Conservation (phyloP, 2,329 filamentous ascomycete genomes). For the Beauveria sp. region DNA sequence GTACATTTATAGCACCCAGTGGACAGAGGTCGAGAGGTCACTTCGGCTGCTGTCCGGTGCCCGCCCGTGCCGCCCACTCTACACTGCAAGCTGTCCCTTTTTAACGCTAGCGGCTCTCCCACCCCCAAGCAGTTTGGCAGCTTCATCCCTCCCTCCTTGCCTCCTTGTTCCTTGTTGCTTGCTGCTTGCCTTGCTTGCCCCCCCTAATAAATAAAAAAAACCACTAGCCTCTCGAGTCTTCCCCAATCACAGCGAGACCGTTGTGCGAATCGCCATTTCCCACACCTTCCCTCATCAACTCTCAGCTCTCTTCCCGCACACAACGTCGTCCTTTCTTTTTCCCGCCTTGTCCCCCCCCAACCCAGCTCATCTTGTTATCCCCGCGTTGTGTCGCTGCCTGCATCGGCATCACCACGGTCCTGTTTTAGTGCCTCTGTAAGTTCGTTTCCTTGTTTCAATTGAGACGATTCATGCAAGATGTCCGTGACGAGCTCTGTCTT, state of each 20-base stretch:
- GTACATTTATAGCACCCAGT: too few relatives aligned
- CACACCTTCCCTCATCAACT: slow-evolving; percentile 8
- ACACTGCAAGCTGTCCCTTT: not conserved
- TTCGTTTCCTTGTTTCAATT: slow-evolving; percentile 5
- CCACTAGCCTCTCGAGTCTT: not conserved
- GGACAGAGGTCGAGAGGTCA: too few relatives aligned
- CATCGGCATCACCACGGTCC: not conserved
- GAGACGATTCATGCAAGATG: slow-evolving; percentile 3
- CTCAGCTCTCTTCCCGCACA: not conserved
- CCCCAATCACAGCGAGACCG: slow-evolving; percentile 10
- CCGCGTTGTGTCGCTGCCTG: slow-evolving; percentile 4
- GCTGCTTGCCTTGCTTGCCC: not conserved
- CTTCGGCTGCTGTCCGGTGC: not conserved
- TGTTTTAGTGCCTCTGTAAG: slow-evolving; percentile 1
- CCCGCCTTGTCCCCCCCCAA: not conserved
- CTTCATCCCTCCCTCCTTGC: too few relatives aligned
- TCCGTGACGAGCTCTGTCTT: slow-evolving; percentile 3
- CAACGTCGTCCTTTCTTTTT: not conserved
- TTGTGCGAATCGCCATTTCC: slow-evolving; percentile 11
- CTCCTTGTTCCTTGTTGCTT: too few relatives aligned
- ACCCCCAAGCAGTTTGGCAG: too few relatives aligned
- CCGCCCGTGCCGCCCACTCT: too few relatives aligned
- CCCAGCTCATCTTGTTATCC: not conserved
- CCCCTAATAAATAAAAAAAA: not conserved
- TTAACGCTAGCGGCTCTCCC: not conserved